Evolutionary conservation across 306 rosid genomes (phyloP), one percentile per base, ranked within the genome.

Genomic region (Pterocarpus macrocarpus): DNA sequence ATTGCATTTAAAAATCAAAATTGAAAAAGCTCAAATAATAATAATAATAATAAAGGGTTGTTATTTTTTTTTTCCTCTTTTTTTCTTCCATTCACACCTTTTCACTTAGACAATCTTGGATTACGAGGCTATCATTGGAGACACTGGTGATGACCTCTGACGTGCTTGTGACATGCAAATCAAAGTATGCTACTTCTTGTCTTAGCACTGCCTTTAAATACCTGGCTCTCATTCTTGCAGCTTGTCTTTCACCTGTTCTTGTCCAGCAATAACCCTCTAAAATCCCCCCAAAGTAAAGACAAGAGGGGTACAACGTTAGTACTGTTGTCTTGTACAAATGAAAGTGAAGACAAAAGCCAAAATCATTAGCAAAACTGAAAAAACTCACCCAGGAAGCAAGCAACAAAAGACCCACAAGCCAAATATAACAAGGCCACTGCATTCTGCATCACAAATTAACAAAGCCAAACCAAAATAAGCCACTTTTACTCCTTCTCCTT

Each of bases 241-340:
- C 91, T 84, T 95, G 99, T 70, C 98, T 84, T 78, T 91, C 98
- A 0, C 97, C 97, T 4, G 99, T 95, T 90, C 99, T 90, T 64
- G 99, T 93, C 99, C 99, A 95, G 50, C 97, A 93, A 81, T 90
- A 95, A 3, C 99, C 99, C 91, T 93, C 97, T 95, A 41, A 45
- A 41, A 59, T 47, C 17, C 67, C 59, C 57, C 44, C 53, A 76
- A 72, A 33, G 63, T 56, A 34, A 58, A 49, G 64, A 1, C 68
- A 59, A 61, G 15, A 49, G 9, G 38, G 39, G 2, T 22, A 65
- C 34, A 17, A 0, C 69, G 69, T 39, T 13, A 45, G 11, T 12
- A 8, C 30, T 72, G 33, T 7, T 58, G n/a, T 44, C 39, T 56
- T 11, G 65, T 62, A 7, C 6, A 13, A 13, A 32, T 28, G 65